These are phyloP conservation scores for Termitomyces sp. DNA, from an alignment of 768 basidiomycete species.

Conservation along the genomic window DNA sequence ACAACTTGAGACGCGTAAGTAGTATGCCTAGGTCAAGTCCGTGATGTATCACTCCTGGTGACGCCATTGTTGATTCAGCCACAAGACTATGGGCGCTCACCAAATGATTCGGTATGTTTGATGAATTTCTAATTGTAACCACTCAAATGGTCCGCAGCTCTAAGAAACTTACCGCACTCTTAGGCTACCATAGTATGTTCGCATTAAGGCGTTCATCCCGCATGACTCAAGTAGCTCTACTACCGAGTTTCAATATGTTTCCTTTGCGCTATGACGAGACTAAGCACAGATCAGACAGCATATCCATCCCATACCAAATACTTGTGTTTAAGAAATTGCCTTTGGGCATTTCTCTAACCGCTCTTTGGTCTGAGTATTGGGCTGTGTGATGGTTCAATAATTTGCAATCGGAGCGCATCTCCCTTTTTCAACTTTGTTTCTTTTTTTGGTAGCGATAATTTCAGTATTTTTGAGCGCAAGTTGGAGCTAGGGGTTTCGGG, in stretches of 20 bases:
- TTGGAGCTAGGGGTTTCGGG: no score
- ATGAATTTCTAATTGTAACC: no score
- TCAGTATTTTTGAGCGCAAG: no score
- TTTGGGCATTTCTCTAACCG: slow-evolving; percentile 3
- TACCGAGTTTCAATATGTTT: not conserved
- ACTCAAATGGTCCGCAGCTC: not conserved
- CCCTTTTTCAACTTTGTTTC: no score
- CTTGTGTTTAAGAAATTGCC: slow-evolving; percentile 5
- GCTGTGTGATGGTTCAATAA: slow-evolving; percentile 8
- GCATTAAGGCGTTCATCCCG: not conserved
- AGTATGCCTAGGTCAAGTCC: not conserved
- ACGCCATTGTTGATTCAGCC: not conserved
- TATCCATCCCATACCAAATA: not conserved
- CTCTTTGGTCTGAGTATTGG: slow-evolving; percentile 1
- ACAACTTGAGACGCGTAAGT: not conserved
- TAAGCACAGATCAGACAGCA: slow-evolving; percentile 1
- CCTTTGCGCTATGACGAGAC: slow-evolving; percentile 4
- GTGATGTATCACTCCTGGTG: not conserved
- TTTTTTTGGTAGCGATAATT: not conserved
- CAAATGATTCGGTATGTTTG: no score
- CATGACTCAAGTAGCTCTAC: not conserved
- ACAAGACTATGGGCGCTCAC: not conserved
- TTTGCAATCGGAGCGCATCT: slow-evolving; percentile 11
- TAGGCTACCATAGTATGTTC: not conserved
- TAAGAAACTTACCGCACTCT: not conserved